A percentile compares a stretch with the other conserved stretches of the same genome.
Evolutionary conservation across 2,329 filamentous ascomycete genomes (phyloP).

Genomic region (Penicillium hesseltinei): DNA sequence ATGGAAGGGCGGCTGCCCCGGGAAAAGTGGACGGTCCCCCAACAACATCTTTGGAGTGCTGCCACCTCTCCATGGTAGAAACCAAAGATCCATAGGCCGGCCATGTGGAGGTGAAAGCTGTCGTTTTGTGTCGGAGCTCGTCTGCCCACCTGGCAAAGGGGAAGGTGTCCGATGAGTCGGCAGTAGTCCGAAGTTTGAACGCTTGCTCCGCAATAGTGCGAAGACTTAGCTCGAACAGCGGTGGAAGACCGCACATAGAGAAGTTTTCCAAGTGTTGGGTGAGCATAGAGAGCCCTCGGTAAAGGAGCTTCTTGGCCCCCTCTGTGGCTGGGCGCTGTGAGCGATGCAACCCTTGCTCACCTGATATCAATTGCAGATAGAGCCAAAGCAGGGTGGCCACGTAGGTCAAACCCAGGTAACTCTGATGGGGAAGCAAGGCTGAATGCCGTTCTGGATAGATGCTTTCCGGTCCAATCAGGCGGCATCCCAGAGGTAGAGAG

Average conservation of each 20-base stretch:
- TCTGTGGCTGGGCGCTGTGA: slow-evolving; percentile 35
- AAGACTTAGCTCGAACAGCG: slow-evolving; percentile 38
- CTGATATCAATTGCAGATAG: slow-evolving; percentile 34
- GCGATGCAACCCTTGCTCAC: slow-evolving; percentile 31
- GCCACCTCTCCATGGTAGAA: slow-evolving; percentile 30
- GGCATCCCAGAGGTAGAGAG: slow-evolving; percentile 36
- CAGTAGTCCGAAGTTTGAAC: slow-evolving; percentile 27
- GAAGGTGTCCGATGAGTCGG: slow-evolving; percentile 31
- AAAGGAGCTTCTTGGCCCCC: slow-evolving; percentile 39
- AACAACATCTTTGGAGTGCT: slow-evolving; percentile 20
- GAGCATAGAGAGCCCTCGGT: slow-evolving; percentile 35
- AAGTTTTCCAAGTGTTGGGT: slow-evolving; percentile 41
- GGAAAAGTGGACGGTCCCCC: slow-evolving; percentile 12
- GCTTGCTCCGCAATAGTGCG: slow-evolving; percentile 39
- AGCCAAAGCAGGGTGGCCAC: slow-evolving; percentile 38
- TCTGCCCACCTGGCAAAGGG: slow-evolving; percentile 38
- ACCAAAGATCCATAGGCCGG: slow-evolving; percentile 35
- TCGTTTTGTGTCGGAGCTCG: slow-evolving; percentile 31
- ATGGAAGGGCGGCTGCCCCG: neutral
- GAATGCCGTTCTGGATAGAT: slow-evolving; percentile 39
- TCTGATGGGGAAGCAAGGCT: slow-evolving; percentile 41
- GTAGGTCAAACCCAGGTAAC: slow-evolving; percentile 38
- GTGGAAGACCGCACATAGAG: slow-evolving; percentile 36
- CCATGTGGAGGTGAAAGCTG: slow-evolving; percentile 31
- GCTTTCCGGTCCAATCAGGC: slow-evolving; percentile 37